A percentile compares a stretch with the other conserved stretches of the same genome.
phyloP scores from a whole-genome alignment of 1,139 yeast species.

The Kurtzmaniella quercitrusa region DNA sequence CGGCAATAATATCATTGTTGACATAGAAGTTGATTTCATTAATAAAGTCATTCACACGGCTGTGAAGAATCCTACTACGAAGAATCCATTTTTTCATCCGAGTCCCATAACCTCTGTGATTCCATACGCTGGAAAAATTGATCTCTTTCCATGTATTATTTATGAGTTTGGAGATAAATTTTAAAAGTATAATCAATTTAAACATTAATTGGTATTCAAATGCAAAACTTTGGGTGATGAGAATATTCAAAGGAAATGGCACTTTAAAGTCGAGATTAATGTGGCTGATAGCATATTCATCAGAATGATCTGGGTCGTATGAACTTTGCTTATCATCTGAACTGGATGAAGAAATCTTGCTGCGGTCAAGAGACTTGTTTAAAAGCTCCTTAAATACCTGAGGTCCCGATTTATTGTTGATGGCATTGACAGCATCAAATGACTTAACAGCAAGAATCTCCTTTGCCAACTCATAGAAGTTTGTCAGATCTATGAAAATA shows the following conservation, averaged over 20 bases:
- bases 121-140: slow-evolving; percentile 67
- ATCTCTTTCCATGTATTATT: slow-evolving; percentile 74
- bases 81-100: slow-evolving; percentile 54
- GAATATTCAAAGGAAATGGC: slow-evolving; percentile 83
- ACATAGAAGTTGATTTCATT: slow-evolving; percentile 55
- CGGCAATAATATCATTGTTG: slow-evolving; percentile 58
- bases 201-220: slow-evolving; percentile 79
- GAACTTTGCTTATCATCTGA: slow-evolving; percentile 8
- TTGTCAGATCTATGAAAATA: slow-evolving; percentile 30
- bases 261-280: slow-evolving; percentile 64
- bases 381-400: slow-evolving; percentile 32
- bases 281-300: slow-evolving; percentile 31
- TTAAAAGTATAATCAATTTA: slow-evolving; percentile 63
- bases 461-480: slow-evolving; percentile 56
- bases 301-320: slow-evolving; percentile 46
- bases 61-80: slow-evolving; percentile 54
- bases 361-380: slow-evolving; percentile 33
- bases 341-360: slow-evolving; percentile 12
- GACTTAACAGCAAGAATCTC: slow-evolving; percentile 63
- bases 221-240: slow-evolving; percentile 66
- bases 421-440: slow-evolving; percentile 54
- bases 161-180: slow-evolving; percentile 56
- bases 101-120: slow-evolving; percentile 36
- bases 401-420: slow-evolving; percentile 36
- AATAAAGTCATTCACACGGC: slow-evolving; percentile 59